These are phyloP conservation scores for Hamigera avellanea DNA, from an alignment of 495 filamentous ascomycete genomes.

Conservation along the genomic window DNA sequence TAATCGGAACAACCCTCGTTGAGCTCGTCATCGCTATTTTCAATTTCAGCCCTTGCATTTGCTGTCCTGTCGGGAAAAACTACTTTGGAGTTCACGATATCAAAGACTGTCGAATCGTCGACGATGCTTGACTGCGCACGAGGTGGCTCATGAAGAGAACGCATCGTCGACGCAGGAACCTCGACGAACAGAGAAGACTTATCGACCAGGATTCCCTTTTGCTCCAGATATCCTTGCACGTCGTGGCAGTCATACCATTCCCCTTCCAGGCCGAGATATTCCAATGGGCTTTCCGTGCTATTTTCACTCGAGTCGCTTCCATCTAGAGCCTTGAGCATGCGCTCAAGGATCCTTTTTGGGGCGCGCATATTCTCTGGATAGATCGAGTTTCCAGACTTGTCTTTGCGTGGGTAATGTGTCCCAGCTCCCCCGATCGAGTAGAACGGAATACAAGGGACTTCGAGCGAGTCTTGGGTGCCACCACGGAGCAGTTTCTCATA, in stretches of 20 bases:
- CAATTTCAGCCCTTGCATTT: background rate
- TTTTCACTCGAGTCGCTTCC: background rate
- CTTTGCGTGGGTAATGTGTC: constrained; percentile 32
- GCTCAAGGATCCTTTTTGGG: background rate
- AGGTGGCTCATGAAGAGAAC: constrained; percentile 7
- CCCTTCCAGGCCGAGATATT: constrained; percentile 13
- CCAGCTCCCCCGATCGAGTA: constrained; percentile 58
- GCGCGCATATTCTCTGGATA: constrained; percentile 10
- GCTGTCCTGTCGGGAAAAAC: background rate
- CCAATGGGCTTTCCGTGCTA: constrained; percentile 5
- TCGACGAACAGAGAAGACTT: constrained; percentile 10
- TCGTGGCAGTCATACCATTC: constrained; percentile 21
- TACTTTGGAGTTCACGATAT: background rate
- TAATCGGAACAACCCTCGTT: constrained; percentile 4
- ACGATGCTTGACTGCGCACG: background rate
- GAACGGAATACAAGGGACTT: constrained; percentile 47
- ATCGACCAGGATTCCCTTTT: constrained; percentile 10
- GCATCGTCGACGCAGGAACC: constrained; percentile 8
- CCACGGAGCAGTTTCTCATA: constrained; percentile 23
- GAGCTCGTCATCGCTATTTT: background rate
- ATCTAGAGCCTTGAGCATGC: background rate
- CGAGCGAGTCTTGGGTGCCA: constrained; percentile 26
- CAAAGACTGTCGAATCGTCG: background rate
- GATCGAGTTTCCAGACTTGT: constrained; percentile 6
- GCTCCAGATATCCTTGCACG: constrained; percentile 16